These are phyloP conservation scores for Oleoguttula mirabilis DNA, from an alignment of 495 filamentous ascomycete species.

Conservation along the genomic window DNA sequence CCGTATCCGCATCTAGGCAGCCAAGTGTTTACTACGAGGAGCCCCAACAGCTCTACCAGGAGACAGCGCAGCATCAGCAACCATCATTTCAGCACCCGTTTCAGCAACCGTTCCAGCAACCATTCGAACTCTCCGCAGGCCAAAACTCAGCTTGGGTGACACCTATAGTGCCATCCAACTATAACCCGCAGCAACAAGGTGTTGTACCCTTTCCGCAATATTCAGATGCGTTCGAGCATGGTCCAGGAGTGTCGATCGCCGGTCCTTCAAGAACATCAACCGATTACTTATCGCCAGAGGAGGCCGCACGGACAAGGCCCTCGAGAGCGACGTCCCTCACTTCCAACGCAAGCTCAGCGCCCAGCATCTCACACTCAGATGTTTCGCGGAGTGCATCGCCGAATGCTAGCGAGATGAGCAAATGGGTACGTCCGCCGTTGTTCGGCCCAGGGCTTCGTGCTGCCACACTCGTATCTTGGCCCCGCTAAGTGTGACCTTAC, in stretches of 20 bases:
- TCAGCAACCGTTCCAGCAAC: neutral
- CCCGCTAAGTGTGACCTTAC: neutral
- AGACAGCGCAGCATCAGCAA: neutral
- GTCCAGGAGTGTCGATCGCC: neutral
- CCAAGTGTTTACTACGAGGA: neutral
- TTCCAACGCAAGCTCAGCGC: conserved; percentile 9
- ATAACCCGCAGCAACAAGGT: neutral
- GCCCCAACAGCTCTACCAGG: neutral
- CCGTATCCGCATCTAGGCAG: neutral
- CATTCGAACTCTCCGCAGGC: no score
- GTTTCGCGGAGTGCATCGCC: conserved; percentile 12
- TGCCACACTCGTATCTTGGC: neutral
- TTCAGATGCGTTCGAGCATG: conserved; percentile 1
- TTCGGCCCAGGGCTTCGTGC: no score
- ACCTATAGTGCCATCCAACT: conserved; percentile 11
- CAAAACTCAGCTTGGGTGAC: conserved; percentile 7
- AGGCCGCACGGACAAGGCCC: conserved; percentile 1
- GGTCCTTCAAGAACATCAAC: conserved; percentile 4
- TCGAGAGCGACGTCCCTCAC: conserved; percentile 8
- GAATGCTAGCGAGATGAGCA: conserved; percentile 12
- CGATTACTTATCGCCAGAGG: conserved; percentile 12
- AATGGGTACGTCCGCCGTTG: conserved; percentile 9
- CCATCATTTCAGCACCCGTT: neutral
- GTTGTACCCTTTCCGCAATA: conserved; percentile 2
- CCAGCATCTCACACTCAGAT: conserved; percentile 7